These are phyloP conservation scores for Penstemon barbatus DNA, from an alignment of 257 asterid genomes.

Conservation along the genomic window DNA sequence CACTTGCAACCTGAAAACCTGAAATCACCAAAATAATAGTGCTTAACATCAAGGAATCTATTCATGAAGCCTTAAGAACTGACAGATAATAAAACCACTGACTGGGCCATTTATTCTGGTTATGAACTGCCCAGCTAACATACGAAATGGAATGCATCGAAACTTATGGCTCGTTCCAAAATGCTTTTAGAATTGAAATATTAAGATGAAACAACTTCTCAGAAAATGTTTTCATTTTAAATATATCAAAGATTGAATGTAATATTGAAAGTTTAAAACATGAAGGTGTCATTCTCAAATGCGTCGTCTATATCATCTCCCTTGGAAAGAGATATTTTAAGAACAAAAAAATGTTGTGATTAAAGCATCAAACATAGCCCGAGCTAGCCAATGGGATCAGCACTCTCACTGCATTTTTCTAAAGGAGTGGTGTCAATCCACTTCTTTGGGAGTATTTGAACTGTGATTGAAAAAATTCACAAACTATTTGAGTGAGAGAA, in stretches of 20 bases:
- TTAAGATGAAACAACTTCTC: not conserved
- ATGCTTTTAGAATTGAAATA: constrained; percentile 13
- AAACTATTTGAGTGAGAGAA: not conserved
- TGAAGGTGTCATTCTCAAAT: no score
- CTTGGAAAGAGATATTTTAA: no score
- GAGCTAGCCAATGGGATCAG: not conserved
- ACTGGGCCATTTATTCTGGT: no score
- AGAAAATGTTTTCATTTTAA: not conserved
- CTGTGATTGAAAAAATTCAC: not conserved
- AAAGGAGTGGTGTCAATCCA: no score
- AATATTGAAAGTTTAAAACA: not conserved
- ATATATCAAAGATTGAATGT: not conserved
- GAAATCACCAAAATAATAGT: constrained; percentile 34
- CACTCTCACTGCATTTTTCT: no score
- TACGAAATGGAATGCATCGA: no score
- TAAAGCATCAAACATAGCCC: no score
- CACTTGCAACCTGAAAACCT: constrained; percentile 86
- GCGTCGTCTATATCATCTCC: no score
- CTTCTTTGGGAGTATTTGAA: not conserved
- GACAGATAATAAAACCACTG: not conserved
- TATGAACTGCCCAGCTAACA: no score
- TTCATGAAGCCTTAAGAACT: not conserved
- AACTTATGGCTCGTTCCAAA: not conserved
- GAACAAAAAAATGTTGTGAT: no score
- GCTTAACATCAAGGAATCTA: constrained; percentile 24